Evolutionary conservation across 2,329 filamentous ascomycete genomes (phyloP).

Genomic region (Trichoderma semiorbis): DNA sequence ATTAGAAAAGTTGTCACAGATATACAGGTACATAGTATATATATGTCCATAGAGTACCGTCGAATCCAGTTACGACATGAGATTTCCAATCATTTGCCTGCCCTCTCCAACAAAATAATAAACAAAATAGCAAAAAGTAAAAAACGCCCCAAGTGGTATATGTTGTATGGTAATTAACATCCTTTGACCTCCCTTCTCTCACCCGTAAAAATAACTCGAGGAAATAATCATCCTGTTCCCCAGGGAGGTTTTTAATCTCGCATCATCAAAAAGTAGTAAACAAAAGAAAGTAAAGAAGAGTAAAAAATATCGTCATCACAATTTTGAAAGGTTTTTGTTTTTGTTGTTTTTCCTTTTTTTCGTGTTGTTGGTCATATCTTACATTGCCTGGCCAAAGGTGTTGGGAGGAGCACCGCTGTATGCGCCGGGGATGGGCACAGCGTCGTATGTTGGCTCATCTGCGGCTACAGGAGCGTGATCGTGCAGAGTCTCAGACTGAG

Average conservation of each 20-base stretch:
- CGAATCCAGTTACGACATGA: constrained; percentile 17
- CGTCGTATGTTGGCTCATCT: constrained; percentile 78
- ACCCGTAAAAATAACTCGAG: neutral
- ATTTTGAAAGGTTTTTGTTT: neutral
- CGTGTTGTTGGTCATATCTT: neutral
- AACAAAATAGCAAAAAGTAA: neutral
- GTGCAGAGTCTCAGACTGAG: constrained; percentile 46
- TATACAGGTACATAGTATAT: neutral
- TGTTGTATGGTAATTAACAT: neutral
- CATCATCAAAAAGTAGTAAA: neutral
- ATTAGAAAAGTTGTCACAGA: constrained; percentile 9
- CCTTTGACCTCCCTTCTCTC: neutral
- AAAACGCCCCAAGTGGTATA: constrained; percentile 24
- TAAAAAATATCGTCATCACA: constrained; percentile 4
- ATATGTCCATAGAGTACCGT: neutral
- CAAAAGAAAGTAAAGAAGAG: constrained; percentile 12
- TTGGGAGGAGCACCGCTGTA: constrained; percentile 59
- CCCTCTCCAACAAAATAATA: neutral
- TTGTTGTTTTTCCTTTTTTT: neutral
- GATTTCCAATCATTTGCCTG: constrained; percentile 8
- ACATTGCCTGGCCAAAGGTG: constrained; percentile 39
- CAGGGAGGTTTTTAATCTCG: neutral
- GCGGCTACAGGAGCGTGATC: constrained; percentile 67
- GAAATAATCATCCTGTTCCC: neutral
- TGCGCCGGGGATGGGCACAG: constrained; percentile 84